Base-by-base conservation (phyloP, 176 grass and related monocot species). In the Chrysopogon serrulatus region DNA sequence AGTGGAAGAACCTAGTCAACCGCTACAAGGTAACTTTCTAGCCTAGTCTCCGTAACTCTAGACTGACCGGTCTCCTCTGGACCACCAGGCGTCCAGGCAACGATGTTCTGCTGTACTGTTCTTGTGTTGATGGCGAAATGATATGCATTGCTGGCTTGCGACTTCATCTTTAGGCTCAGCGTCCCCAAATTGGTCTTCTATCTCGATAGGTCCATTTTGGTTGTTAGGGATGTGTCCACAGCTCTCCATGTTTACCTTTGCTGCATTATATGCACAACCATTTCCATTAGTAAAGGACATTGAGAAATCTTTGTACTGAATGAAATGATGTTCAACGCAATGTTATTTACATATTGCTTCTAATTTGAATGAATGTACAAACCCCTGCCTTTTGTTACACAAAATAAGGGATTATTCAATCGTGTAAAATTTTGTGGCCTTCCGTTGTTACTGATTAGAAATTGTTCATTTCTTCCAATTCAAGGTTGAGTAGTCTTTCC, bases 1-100 rank as follows among this genome's bases (percentile, higher is more conserved):
- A 98, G 73, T 98, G 95, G 95, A 98, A 98, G 87, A 95, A 98
- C 82, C 95, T 98, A 73, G 82, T 93, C 72, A 98, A 94, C 78
- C 71, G 91, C 7, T 98, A 95, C 82, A 98, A 98, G 95, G 95
- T 95, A 71, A 5, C n/a, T 34, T 17, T 51, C 13, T 19, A 37
- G 8, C 17, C 5, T 34, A 35, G 8, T 49, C 70, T 69, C 61
- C 32, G 15, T 81, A 63, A 6, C 10, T 26, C 33, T 72, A 65
- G 34, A 74, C 48, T 80, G 57, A 32, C 42, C 11, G 23, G 49
- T 83, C 19, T 24, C 18, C 23, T 28, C 34, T 43, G 70, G 12
- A 35, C 64, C 8, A 47, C 39, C 40, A 2, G 15, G 41, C n/a
- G 74, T 37, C 39, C 40, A 2, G 15, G 41, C n/a, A 79, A 57